A percentile compares a stretch with the other conserved stretches of the same genome.
Conservation (phyloP, 495 filamentous ascomycete genomes). For the Bacidia rubella region DNA sequence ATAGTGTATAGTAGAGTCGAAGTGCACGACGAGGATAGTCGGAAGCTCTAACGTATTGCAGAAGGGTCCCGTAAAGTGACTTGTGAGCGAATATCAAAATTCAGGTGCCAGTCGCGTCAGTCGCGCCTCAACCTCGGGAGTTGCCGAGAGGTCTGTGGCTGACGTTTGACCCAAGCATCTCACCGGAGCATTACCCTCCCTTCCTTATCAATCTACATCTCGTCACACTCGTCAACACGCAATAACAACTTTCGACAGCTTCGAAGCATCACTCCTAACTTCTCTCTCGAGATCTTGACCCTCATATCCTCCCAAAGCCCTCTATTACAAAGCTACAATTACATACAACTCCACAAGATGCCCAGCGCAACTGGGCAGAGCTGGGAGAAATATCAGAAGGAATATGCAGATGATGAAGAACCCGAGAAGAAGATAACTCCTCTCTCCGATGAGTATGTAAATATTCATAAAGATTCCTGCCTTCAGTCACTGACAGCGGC, state of each 20-base stretch:
- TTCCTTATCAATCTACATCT: not conserved
- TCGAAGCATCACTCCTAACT: too few relatives aligned
- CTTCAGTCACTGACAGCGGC: not conserved
- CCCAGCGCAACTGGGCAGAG: conserved; percentile 82
- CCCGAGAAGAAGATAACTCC: conserved; percentile 99
- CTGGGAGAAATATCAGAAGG: conserved; percentile 99
- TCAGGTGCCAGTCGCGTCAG: conserved; percentile 18
- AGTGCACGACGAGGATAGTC: too few relatives aligned
- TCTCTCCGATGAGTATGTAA: conserved; percentile 78
- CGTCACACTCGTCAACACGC: not conserved
- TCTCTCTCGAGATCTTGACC: conserved; percentile 9
- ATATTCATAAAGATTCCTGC: not conserved
- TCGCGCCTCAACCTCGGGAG: conserved; percentile 12
- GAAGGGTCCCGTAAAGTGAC: too few relatives aligned
- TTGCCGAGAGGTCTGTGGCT: conserved; percentile 23
- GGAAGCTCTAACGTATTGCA: too few relatives aligned
- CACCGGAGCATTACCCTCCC: not conserved
- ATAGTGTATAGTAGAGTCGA: too few relatives aligned
- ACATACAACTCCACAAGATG: conserved; percentile 31
- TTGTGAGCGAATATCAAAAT: not conserved
- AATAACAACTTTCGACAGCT: too few relatives aligned
- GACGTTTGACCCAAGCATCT: conserved; percentile 21
- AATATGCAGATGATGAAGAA: conserved; percentile 88
- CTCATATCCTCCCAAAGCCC: not conserved
- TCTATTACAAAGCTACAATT: not conserved